Evolutionary conservation across 371 early-diverging fungal genomes (phyloP).

Genomic region (Thermomucor indicae-seudaticae): DNA sequence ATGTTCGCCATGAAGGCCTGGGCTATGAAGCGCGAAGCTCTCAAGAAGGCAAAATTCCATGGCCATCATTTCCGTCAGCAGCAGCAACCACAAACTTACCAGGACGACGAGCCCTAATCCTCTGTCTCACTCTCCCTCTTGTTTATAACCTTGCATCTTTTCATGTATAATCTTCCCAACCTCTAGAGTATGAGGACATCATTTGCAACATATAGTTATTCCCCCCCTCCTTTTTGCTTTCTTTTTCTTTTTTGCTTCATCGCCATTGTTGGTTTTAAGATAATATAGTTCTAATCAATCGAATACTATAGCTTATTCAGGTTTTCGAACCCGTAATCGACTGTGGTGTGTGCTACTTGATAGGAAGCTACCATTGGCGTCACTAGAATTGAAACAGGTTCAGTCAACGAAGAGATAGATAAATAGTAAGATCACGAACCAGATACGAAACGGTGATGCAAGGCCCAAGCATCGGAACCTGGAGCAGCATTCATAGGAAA

Average conservation of each 20-base stretch:
- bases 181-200: too few species aligned
- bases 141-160: neutral
- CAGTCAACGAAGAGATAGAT: neutral
- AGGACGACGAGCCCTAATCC: neutral
- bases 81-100: neutral
- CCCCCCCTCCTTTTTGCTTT: neutral
- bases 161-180: too few species aligned
- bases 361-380: slow-evolving; percentile 34
- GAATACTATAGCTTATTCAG: too few species aligned
- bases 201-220: neutral
- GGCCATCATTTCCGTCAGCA: neutral
- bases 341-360: slow-evolving; percentile 7
- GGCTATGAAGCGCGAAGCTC: slow-evolving; percentile 34
- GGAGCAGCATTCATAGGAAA: slow-evolving; percentile 14
- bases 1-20: slow-evolving; percentile 43
- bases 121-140: neutral
- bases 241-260: neutral
- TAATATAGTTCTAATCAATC: too few species aligned
- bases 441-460: slow-evolving; percentile 31
- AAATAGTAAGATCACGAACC: slow-evolving; percentile 16
- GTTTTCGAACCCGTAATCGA: slow-evolving; percentile 24
- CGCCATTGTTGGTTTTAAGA: too few species aligned
- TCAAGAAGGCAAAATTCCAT: slow-evolving; percentile 16
- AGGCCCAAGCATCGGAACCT: slow-evolving; percentile 39
- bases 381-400: too few species aligned